Base-by-base conservation (phyloP, 345 rosid species). In the Mallotus nudiflorus region DNA sequence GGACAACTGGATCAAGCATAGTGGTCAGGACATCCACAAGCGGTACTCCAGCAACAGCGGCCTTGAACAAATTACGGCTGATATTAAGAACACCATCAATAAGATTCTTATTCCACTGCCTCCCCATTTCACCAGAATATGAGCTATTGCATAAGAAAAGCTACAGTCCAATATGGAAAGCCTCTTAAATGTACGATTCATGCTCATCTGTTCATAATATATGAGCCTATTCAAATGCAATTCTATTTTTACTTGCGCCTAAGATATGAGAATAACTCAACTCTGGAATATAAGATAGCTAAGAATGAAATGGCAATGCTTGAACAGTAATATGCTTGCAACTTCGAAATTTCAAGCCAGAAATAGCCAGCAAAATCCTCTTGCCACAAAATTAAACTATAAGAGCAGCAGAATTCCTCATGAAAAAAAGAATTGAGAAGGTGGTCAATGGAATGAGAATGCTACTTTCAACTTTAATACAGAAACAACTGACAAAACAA, bases 71-170 rank as follows among this genome's bases (percentile, higher is more conserved):
- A 84, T 92, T 93, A 40, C 97, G 97, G 69, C 97, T 90, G 97
- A 92, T 92, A 75, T 88, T 95, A 69, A 95, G 90, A 78, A 95
- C 96, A 74, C 96, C 85, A 73, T 97, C 99, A 63, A 88, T 82
- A 76, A 95, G 89, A 62, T 87, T 85, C 81, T 95, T 97, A 65
- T 95, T 90, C 99, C 99, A 95, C 75, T 78, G 90, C 75, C 99
- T 90, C 73, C 99, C 97, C 92, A 95, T 86, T 83, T 92, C 99
- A 67, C 97, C 97, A 70, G 97, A 76, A 94, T 73, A 69, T 94
- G 98, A 74, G 99, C 97, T 24, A 90, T 87, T 29, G 84, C 97
- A 78, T 9, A 92, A 29, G 87, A 80, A 72, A 95, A 89, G 54
- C 99, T 97, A 61, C 99, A 93, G 80, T 92, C 97, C 77, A 92